Percentiles rank a stretch among this genome's conserved stretches.
Evolutionary conservation across 176 grass and related monocot genomes (phyloP).

Genomic region (Triticum urartu): DNA sequence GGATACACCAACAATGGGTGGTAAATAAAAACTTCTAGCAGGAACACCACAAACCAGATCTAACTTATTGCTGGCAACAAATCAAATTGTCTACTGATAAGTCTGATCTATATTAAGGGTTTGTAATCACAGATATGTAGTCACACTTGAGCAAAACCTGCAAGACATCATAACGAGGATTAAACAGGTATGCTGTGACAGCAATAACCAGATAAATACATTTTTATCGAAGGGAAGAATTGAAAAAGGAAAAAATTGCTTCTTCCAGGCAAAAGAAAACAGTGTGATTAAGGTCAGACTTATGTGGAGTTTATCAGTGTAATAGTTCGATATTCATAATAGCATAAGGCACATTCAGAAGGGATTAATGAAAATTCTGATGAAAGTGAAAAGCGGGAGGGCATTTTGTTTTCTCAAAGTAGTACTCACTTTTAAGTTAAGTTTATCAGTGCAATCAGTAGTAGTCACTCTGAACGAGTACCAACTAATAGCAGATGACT

Average conservation of each 20-base stretch:
- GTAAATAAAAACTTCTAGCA: neutral
- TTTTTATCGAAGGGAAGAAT: neutral
- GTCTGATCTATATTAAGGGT: conserved; percentile 42
- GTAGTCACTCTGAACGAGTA: no score
- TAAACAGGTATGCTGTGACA: neutral
- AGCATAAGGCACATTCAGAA: no score
- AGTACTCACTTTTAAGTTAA: no score
- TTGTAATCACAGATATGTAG: conserved; percentile 42
- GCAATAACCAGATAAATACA: neutral
- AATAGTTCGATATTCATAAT: neutral
- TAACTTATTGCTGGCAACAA: conserved; percentile 52
- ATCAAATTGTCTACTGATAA: conserved; percentile 45
- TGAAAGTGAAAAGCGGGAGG: no score
- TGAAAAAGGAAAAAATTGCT: neutral
- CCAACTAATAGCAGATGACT: neutral
- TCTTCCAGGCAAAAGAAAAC: neutral
- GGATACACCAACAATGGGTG: neutral
- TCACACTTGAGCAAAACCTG: conserved; percentile 33
- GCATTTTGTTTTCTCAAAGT: no score
- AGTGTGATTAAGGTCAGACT: neutral
- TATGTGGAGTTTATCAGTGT: neutral
- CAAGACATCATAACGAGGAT: neutral
- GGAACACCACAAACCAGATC: neutral
- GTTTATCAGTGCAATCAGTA: no score
- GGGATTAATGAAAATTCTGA: no score